Evolutionary conservation across 257 asterid species (phyloP).

Genomic region (Striga asiatica): DNA sequence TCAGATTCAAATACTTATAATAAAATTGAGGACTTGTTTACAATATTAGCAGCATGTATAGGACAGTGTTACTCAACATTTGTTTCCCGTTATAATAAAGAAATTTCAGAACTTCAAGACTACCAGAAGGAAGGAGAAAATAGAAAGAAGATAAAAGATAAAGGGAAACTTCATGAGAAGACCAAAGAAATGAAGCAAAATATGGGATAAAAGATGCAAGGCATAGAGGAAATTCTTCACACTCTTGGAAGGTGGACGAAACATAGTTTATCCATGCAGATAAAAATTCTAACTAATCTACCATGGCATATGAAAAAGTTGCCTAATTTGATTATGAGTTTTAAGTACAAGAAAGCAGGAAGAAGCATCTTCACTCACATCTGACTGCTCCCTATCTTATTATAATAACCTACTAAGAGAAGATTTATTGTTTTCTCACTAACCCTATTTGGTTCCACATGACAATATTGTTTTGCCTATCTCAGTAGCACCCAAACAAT

Average conservation of each 20-base stretch:
- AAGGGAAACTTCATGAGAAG: too few relatives aligned
- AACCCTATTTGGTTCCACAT: neutral
- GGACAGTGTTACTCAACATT: neutral
- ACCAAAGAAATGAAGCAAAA: neutral
- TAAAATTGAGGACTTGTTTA: neutral
- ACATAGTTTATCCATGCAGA: neutral
- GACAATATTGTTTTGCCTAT: neutral
- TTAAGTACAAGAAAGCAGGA: too few relatives aligned
- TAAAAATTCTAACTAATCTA: neutral
- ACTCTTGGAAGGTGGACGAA: neutral
- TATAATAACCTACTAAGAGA: neutral
- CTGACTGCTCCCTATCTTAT: neutral
- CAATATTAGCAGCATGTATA: neutral
- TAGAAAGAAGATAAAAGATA: constrained; percentile 5
- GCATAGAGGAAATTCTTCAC: too few relatives aligned
- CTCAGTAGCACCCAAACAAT: neutral
- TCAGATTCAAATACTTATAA: neutral
- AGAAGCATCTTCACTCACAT: neutral
- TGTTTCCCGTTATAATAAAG: neutral
- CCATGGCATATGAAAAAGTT: neutral
- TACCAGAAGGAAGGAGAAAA: neutral
- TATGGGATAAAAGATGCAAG: constrained; percentile 1
- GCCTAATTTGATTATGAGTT: neutral
- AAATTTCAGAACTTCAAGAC: neutral
- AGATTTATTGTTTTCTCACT: too few relatives aligned